Base-by-base conservation (phyloP, 306 rosid species). In the Comarum palustre region DNA sequence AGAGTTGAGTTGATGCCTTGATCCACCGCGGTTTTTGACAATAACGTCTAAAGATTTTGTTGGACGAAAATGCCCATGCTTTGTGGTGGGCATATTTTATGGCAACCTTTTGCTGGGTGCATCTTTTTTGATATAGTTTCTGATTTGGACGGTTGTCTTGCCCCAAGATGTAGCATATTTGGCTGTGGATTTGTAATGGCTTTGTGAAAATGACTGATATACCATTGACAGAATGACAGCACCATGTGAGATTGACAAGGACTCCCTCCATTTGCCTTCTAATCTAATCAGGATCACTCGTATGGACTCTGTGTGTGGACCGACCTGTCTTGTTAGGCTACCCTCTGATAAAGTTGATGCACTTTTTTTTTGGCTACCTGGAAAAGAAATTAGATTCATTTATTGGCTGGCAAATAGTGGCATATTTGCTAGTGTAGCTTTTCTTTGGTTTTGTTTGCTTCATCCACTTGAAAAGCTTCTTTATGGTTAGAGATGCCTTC, bases 1-100 rank as follows among this genome's bases (percentile, higher is more conserved):
- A 50, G 61, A 17, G 61, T 68, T 47, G 59, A 5, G 41, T 52
- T 34, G 36, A 52, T 52, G 50, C 47, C 14, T 0, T 24, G 8
- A 80, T 77, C 83, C 70, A 73, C 89, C 58, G 89, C 84, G 20
- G 55, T 54, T 46, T 82, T 84, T 81, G 89, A 83, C 87, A 79
- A 72, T 74, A 69, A 27, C 71, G 77, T 47, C 78, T 42, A 78
- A 78, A 77, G 41, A 2, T 29, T 29, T 59, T 60, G 15, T 69
- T 72, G 78, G 79, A 81, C 96, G 67, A 68, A 66, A 77, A 75
- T 61, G 62, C 47, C 90, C 84, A 74, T 27, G 32, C 11, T 57
- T 19, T 61, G 60, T 32, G 73, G 38, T 77, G 71, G 57, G 66
- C 19, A 15, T 16, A 8, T 13, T 32, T 8, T 14, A 36, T 4